Base-by-base conservation (phyloP, 2,329 filamentous ascomycete species). In the Penicillium sp. region DNA sequence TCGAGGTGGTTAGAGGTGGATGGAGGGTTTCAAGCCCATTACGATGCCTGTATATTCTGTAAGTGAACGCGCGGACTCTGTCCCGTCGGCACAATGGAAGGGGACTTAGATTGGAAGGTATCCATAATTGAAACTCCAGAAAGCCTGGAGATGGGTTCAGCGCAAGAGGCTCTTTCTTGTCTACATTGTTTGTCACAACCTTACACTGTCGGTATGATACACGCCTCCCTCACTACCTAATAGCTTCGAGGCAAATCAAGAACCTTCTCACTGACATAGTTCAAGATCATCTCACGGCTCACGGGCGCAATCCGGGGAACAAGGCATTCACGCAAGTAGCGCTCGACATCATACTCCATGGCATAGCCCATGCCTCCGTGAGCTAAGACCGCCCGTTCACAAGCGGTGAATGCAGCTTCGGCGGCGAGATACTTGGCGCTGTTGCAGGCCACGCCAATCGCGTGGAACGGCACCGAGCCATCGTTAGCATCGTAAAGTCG, bases 401-500 rank as follows among this genome's bases (percentile, higher is more conserved):
- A 87, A 0, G 85, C 84, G 2, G 76, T 82, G 66, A 86, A 88
- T 0, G 84, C 84, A 0, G 85, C 85, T 64, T 88, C 85, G 0
- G 84, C 85, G 10, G 85, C 85, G 34, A 80, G 61, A 61, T 90
- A 91, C 75, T 92, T 91, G 39, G 87, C 88, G 63, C 84, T 88
- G 73, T 91, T 88, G 66, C 86, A 85, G 42, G 86, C 86, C 0
- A 89, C 82, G 0, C 88, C 88, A 0, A 90, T 78, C 0, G 83
- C 81, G 42, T 86, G 80, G 53, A 81, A 81, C 1, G 80, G 81
- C 42, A 88, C 80, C 0, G 77, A 80, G 6, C 75, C 63, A 58
- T 87, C 86, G 2, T 77, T 79, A 2, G 75, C 73, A 70, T 88
- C 85, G 65, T 86, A 88, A 15, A 87, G 73, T 20, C 79, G 75